Evolutionary conservation across 148 eudicot genomes (phyloP).

Genomic region (Selenicereus undatus): DNA sequence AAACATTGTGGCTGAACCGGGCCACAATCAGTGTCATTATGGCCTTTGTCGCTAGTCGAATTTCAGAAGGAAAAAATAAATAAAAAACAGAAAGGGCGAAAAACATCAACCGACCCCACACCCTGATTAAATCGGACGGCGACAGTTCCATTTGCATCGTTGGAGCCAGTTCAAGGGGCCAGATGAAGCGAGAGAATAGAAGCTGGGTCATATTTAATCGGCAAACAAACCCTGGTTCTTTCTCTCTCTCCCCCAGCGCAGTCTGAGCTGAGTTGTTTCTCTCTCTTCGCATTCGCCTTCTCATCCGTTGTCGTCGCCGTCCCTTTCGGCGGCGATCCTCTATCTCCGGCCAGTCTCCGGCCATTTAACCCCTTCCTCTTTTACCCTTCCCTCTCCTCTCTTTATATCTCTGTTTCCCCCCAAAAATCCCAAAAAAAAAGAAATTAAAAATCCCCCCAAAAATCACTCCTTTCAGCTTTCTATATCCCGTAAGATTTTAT

Average conservation of each 20-base stretch:
- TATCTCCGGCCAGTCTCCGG: constrained; percentile 36
- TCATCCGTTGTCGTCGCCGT: constrained; percentile 32
- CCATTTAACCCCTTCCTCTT: constrained; percentile 19
- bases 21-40: too few species aligned
- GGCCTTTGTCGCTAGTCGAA: too few species aligned
- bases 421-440: constrained; percentile 5
- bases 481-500: neutral
- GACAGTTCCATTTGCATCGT: neutral
- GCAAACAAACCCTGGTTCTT: constrained; percentile 5
- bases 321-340: constrained; percentile 40
- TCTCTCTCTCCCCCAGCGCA: constrained; percentile 2
- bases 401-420: constrained; percentile 21
- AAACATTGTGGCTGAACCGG: too few species aligned
- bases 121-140: constrained; percentile 12
- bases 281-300: constrained; percentile 6
- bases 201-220: neutral
- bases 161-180: constrained; percentile 10
- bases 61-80: too few species aligned
- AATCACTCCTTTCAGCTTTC: neutral
- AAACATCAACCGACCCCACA: neutral
- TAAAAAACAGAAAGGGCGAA: neutral
- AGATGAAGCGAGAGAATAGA: neutral
- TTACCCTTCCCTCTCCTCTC: constrained; percentile 78
- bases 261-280: constrained; percentile 13
- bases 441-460: constrained; percentile 23